phyloP scores from a whole-genome alignment of 2,329 filamentous ascomycete species.

The Talaromyces sp. region DNA sequence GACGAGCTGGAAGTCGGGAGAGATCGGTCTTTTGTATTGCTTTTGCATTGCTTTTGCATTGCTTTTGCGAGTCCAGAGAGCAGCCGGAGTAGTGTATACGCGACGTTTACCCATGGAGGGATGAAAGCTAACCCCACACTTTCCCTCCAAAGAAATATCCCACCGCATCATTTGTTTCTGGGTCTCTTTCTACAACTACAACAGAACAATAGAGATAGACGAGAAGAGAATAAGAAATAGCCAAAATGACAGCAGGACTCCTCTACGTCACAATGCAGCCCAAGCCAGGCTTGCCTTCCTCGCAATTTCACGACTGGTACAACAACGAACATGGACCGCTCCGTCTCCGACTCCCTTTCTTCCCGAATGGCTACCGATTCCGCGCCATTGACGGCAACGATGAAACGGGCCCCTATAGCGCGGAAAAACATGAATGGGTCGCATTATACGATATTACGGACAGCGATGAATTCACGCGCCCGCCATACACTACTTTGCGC shows the following conservation, averaged over 20 bases:
- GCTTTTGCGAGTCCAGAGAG: background rate
- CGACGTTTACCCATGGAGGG: background rate
- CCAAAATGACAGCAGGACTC: constrained; percentile 55
- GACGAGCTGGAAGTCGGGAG: background rate
- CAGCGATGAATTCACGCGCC: constrained; percentile 65
- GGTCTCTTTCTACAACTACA: background rate
- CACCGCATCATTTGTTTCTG: background rate
- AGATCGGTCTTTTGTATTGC: background rate
- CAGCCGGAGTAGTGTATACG: background rate
- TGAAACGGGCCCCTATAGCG: constrained; percentile 25
- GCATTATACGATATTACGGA: constrained; percentile 78
- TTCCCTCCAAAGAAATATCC: background rate
- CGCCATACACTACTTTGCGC: constrained; percentile 59
- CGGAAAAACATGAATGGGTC: constrained; percentile 63
- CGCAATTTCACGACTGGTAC: constrained; percentile 87
- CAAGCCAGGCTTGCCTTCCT: constrained; percentile 58
- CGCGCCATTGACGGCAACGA: constrained; percentile 58
- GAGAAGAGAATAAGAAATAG: background rate
- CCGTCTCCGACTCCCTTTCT: constrained; percentile 69
- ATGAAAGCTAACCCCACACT: constrained; percentile 7
- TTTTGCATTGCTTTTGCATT: no score
- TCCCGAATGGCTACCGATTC: constrained; percentile 76
- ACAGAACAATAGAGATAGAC: background rate
- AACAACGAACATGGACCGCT: constrained; percentile 88
- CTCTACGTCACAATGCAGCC: constrained; percentile 88